Evolutionary conservation across 495 filamentous ascomycete species (phyloP), one percentile per base, ranked within the genome.

Genomic region (Penicillium pulvis): DNA sequence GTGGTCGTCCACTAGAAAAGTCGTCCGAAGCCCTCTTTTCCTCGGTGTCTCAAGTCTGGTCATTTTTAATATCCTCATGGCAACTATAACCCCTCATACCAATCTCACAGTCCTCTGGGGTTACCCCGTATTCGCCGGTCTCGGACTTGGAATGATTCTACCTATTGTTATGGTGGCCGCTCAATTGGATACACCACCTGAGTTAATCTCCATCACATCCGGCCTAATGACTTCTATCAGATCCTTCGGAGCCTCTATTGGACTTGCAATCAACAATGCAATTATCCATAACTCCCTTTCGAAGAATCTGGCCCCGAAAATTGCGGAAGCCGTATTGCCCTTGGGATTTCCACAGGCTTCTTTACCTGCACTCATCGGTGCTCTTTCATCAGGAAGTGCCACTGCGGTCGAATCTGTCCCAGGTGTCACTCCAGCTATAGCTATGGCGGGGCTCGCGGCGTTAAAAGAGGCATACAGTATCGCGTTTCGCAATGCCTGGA

Each of bases 91-190:
- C 7, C 42, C 42, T 11, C 14, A 12, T 12, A 36, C 33, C 10
- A 11, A 6, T 14, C 33, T 36, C 33, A 14, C 33, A 11, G 33
- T 36, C 33, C 33, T 36, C 10, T 36, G 33, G 33, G 33, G 33
- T 14, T 36, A 36, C 33, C 33, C 33, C 10, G 33, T 36, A 36
- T 36, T 36, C 12, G 33, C 33, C 33, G 33, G 33, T 36, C 33
- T 36, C 33, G 33, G 33, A 12, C 9, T 36, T 36, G 33, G 33
- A 20, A 44, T 44, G 42, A 17, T 44, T 4, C 4, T 44, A 44
- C n/a, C n/a, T 14, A 44, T 44, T 17, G 42, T 44, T 8, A 44
- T 44, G 42, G 42, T 44, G n/a, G 42, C n/a, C 42, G 33, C 33
- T 36, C 42, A 44, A 44, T 1, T 44, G 19, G 19, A 20, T 44